Conservation (phyloP, 129 eudicot genomes). For the Escallonia herrerae region DNA sequence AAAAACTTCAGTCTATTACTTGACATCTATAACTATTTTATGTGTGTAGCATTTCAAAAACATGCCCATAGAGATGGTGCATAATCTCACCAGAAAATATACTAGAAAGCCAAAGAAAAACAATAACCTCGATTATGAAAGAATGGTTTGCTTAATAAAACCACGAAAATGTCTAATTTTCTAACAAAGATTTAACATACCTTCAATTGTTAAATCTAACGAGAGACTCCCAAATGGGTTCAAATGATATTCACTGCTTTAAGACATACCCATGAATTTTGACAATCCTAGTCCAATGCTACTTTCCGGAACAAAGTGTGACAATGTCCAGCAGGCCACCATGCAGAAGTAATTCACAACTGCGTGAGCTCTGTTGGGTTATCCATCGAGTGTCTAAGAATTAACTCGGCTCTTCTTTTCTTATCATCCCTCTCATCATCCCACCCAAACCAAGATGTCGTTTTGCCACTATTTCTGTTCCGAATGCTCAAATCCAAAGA, state of each 20-base stretch:
- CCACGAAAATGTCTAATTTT: constrained; percentile 25
- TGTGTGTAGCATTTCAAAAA: too few species aligned
- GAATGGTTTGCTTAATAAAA: constrained; percentile 25
- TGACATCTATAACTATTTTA: too few species aligned
- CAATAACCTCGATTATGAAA: constrained; percentile 25
- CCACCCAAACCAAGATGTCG: constrained; percentile 53
- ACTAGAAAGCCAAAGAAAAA: constrained; percentile 10
- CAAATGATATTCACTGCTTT: constrained; percentile 32
- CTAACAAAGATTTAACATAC: constrained; percentile 13
- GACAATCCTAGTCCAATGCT: constrained; percentile 32
- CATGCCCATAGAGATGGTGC: too few species aligned
- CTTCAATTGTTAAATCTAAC: constrained; percentile 24
- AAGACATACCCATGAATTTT: constrained; percentile 16
- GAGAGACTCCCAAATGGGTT: constrained; percentile 32
- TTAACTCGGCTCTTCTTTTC: constrained; percentile 82
- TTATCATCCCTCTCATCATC: constrained; percentile 89
- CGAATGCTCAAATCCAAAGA: constrained; percentile 65
- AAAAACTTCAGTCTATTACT: too few species aligned
- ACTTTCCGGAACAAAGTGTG: constrained; percentile 20
- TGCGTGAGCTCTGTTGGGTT: constrained; percentile 70
- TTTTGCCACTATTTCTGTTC: constrained; percentile 48
- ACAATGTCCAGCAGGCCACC: constrained; percentile 26
- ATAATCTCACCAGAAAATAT: neutral
- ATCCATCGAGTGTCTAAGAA: constrained; percentile 77
- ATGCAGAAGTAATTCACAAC: constrained; percentile 56